phyloP scores from a whole-genome alignment of 257 asterid species.

The Fraxinus pennsylvanica region DNA sequence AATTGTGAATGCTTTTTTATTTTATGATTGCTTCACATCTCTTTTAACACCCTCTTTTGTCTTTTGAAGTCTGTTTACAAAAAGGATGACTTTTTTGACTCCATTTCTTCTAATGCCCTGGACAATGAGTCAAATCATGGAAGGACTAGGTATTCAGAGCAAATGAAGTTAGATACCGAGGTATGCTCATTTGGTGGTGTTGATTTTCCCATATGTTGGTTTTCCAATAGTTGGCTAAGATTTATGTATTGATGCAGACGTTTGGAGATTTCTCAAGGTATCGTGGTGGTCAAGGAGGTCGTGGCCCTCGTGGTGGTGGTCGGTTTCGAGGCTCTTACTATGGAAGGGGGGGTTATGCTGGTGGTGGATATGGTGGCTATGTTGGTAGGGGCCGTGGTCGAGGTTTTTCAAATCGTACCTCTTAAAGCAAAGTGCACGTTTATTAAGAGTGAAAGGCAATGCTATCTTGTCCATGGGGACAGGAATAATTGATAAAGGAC shows the following conservation, averaged over 20 bases:
- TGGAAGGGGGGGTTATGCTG: conserved; percentile 60
- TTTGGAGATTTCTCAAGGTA: conserved; percentile 89
- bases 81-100: conserved; percentile 91
- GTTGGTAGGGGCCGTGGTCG: conserved; percentile 68
- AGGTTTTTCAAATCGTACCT: conserved; percentile 43
- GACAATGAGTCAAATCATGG: conserved; percentile 54
- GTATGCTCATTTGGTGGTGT: conserved; percentile 33
- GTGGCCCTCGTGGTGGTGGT: conserved; percentile 75
- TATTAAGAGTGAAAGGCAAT: conserved; percentile 22
- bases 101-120: conserved; percentile 63
- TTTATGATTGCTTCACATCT: neutral
- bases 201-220: neutral
- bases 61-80: conserved; percentile 70
- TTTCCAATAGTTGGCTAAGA: conserved; percentile 28
- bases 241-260: conserved; percentile 50
- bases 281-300: conserved; percentile 91
- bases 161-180: conserved; percentile 90
- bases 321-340: conserved; percentile 69
- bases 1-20: neutral
- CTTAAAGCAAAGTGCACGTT: conserved; percentile 33
- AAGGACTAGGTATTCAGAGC: conserved; percentile 90
- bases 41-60: conserved; percentile 11
- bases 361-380: conserved; percentile 40
- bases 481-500: conserved; percentile 33
- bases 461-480: conserved; percentile 30